Evolutionary conservation across 1,139 yeast genomes (phyloP).

Genomic region (Scheffersomyces lignicola): DNA sequence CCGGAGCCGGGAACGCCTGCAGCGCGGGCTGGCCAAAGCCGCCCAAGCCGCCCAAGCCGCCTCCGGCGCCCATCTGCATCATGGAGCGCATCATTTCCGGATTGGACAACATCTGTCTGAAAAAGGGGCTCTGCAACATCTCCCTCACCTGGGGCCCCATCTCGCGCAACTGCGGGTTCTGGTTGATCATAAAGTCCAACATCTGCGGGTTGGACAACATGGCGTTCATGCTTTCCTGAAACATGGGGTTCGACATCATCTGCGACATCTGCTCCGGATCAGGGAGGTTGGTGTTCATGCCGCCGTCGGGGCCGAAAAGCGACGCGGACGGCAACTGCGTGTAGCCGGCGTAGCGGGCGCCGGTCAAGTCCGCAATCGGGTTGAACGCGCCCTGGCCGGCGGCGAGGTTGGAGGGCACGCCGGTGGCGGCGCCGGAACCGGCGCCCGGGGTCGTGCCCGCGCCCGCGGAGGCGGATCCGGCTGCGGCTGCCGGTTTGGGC

Average conservation of each 20-base stretch:
- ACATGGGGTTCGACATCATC: conserved; percentile 79
- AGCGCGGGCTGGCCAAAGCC: conserved; percentile 15
- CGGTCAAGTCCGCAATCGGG: conserved; percentile 88
- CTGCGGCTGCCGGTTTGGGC: conserved; percentile 20
- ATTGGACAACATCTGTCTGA: conserved; percentile 81
- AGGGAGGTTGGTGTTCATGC: conserved; percentile 68
- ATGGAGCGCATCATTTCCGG: conserved; percentile 84
- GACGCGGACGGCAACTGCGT: conserved; percentile 84
- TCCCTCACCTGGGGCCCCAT: conserved; percentile 91
- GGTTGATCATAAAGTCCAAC: conserved; percentile 80
- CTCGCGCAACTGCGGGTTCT: conserved; percentile 78
- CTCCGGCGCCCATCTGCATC: conserved; percentile 66
- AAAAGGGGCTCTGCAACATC: conserved; percentile 79
- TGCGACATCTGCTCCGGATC: conserved; percentile 70
- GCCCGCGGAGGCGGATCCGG: conserved; percentile 19
- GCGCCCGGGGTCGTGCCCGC: conserved; percentile 20
- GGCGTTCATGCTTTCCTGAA: conserved; percentile 78
- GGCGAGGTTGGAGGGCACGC: conserved; percentile 72
- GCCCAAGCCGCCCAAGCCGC: conserved; percentile 29
- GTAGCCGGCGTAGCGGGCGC: conserved; percentile 94
- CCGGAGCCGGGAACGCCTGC: conserved; percentile 58
- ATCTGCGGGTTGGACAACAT: conserved; percentile 77
- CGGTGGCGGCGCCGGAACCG: conserved; percentile 17
- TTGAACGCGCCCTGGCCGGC: conserved; percentile 90
- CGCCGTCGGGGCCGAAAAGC: conserved; percentile 95